Percentiles rank a stretch among this genome's conserved stretches.
Evolutionary conservation across 306 rosid species (phyloP).

Genomic region (Delonix regia): DNA sequence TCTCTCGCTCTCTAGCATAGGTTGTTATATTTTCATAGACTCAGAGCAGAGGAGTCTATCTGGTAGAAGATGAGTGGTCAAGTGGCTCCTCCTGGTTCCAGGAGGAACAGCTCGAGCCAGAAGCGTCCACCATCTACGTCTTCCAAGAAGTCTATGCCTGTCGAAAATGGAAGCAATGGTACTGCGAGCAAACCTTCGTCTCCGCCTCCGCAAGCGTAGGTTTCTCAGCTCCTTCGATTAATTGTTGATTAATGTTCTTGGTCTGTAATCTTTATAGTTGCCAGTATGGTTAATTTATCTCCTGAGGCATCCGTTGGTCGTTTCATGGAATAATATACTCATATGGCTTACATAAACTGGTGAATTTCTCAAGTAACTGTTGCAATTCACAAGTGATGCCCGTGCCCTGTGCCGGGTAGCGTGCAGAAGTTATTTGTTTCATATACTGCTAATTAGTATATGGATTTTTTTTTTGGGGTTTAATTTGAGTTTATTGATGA

Average conservation of each 20-base stretch:
- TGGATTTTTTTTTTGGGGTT: background rate
- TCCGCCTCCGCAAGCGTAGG: constrained; percentile 52
- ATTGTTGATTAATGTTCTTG: background rate
- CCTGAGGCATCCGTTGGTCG: background rate
- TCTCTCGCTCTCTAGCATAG: background rate
- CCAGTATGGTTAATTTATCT: background rate
- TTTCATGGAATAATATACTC: background rate
- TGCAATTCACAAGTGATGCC: background rate
- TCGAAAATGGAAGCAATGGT: constrained; percentile 50
- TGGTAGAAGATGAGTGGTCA: constrained; percentile 58
- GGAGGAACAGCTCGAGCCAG: constrained; percentile 45
- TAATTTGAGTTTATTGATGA: background rate
- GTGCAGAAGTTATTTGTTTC: background rate
- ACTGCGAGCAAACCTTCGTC: constrained; percentile 54
- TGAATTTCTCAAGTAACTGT: background rate
- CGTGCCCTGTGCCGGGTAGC: background rate
- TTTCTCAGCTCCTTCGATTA: background rate
- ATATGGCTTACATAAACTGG: background rate
- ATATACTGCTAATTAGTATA: background rate
- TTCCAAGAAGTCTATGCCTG: constrained; percentile 40
- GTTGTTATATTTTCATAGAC: background rate
- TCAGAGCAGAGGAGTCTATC: background rate
- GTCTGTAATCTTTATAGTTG: background rate
- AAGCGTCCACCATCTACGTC: constrained; percentile 52
- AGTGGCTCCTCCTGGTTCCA: constrained; percentile 36